Base-by-base conservation (phyloP, 306 rosid genomes). In the Begonia masoniana region DNA sequence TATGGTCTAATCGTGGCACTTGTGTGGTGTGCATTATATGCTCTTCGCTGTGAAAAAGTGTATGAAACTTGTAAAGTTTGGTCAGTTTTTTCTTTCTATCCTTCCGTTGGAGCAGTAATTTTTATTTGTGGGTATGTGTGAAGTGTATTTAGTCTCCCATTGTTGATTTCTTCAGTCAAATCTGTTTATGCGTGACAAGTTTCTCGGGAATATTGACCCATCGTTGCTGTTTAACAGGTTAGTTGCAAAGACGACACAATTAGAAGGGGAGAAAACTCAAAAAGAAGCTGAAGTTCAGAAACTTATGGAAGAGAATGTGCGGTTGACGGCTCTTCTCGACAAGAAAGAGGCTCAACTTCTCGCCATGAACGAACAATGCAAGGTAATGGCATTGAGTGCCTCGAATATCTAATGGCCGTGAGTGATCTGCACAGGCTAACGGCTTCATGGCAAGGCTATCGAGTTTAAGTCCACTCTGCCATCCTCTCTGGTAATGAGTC, bases 341-440 rank as follows among this genome's bases (percentile, higher is more conserved):
- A 92, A 92, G 83, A 92, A 92, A 76, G 99, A 86, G 78, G 99
- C 99, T 54, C 99, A 92, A 65, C 82, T 92, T 68, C 62, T 86
- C 63, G 99, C 99, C 65, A 67, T 75, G 93, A 86, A 92, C 67
- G 96, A 86, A 74, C 99, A 92, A 57, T 92, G 99, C 81, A 92
- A 92, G 76, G 82, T 92, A 69, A 86, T 92, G 99, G 99, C 99
- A 23, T 81, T 92, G 87, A 92, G 81, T 26, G 78, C 88, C 59
- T 91, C 82, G 14, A 68, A 77, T 77, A 77, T 86, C 76, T 92
- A 41, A 39, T 50, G 39, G 9, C 39, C 39, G 9, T 1, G 8
- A 31, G 39, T 5, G 39, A 31, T 1, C 36, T 24, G 41, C 3
- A 60, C 36, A 51, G 17, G 12, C n/a, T 12, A 15, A 31, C 64